Percentiles rank a stretch among this genome's conserved stretches.
These are phyloP conservation scores for Millerozyma acaciae DNA, from an alignment of 805 yeast species.

Conservation along the genomic window DNA sequence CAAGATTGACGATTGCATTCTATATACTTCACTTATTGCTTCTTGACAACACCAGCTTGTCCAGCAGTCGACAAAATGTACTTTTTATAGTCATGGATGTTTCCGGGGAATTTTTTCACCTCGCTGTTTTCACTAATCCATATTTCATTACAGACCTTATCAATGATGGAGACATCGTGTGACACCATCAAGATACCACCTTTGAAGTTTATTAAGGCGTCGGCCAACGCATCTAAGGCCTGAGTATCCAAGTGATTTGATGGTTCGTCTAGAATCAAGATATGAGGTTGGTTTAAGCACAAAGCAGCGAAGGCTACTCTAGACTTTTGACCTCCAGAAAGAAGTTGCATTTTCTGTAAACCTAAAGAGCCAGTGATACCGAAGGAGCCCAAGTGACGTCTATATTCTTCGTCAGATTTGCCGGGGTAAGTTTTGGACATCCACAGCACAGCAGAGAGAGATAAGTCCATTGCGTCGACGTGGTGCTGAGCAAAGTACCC, in stretches of 20 bases:
- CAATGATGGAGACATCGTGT: constrained; percentile 91
- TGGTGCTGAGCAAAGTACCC: constrained; percentile 99
- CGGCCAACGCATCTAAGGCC: constrained; percentile 93
- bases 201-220: constrained; percentile 79
- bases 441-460: constrained; percentile 87
- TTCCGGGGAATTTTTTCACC: constrained; percentile 75
- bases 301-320: constrained; percentile 97
- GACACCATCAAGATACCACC: constrained; percentile 98
- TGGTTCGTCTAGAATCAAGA: constrained; percentile 93
- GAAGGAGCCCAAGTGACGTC: constrained; percentile 94
- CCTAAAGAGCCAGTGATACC: constrained; percentile 96
- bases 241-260: constrained; percentile 97
- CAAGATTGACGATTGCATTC: too few species aligned
- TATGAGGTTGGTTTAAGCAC: constrained; percentile 86
- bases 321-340: constrained; percentile 98
- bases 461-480: constrained; percentile 93
- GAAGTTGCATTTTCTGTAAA: constrained; percentile 78
- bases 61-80: constrained; percentile 77
- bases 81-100: constrained; percentile 84
- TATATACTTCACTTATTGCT: constrained; percentile 53
- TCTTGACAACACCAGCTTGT: constrained; percentile 84
- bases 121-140: constrained; percentile 92
- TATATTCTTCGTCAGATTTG: constrained; percentile 90
- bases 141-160: constrained; percentile 84
- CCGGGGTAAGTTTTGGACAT: constrained; percentile 88